Conservation (phyloP, 495 filamentous ascomycete genomes). For the Penicillium maclennaniae region DNA sequence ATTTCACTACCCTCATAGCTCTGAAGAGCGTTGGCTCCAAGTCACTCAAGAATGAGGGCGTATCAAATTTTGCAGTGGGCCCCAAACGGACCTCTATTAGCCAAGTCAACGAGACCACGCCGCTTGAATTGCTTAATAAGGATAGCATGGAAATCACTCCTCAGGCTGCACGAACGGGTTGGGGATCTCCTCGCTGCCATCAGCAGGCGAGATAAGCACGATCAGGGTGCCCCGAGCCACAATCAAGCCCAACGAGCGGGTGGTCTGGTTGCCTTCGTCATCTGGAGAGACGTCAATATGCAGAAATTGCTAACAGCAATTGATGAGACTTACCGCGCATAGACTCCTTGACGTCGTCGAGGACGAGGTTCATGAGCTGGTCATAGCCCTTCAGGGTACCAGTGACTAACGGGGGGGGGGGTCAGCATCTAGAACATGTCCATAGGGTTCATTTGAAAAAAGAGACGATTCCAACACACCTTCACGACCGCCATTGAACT, state of each 20-base stretch:
- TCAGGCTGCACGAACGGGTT: slow-evolving; percentile 84
- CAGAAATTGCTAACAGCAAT: not conserved
- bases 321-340: slow-evolving; percentile 62
- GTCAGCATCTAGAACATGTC: not conserved
- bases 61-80: not conserved
- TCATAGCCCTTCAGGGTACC: slow-evolving; percentile 93
- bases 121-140: not conserved
- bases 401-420: slow-evolving; percentile 52
- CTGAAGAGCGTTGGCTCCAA: slow-evolving; percentile 13
- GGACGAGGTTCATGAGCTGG: slow-evolving; percentile 93
- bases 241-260: slow-evolving; percentile 80
- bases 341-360: slow-evolving; percentile 89
- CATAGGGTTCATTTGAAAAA: not conserved
- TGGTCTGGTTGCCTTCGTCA: slow-evolving; percentile 84
- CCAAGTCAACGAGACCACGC: not conserved
- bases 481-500: slow-evolving; percentile 94
- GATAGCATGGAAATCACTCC: slow-evolving; percentile 35
- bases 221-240: slow-evolving; percentile 91
- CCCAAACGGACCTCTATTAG: not conserved
- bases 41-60: slow-evolving; percentile 8
- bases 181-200: slow-evolving; percentile 91
- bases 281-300: slow-evolving; percentile 45
- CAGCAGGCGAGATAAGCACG: slow-evolving; percentile 84
- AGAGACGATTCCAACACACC: slow-evolving; percentile 47
- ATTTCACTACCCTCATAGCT: slow-evolving; percentile 30